These are phyloP conservation scores for Thuidium tamariscinum DNA, from an alignment of 225 moss, liverwort and hornwort genomes.

Conservation along the genomic window DNA sequence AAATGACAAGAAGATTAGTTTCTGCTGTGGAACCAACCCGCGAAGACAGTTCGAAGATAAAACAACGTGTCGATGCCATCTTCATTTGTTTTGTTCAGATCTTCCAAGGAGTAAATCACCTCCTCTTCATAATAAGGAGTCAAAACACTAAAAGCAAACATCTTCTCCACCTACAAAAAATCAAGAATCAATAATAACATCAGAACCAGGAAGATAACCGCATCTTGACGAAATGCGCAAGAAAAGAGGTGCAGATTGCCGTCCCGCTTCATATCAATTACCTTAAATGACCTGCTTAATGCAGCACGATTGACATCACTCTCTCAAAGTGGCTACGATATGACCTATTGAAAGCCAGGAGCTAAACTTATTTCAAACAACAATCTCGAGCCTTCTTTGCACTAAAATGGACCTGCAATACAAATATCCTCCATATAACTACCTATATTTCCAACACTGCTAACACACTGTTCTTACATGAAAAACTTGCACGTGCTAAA, in stretches of 20 bases:
- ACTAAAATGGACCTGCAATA: not conserved
- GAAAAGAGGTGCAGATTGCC: not conserved
- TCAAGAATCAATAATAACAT: not conserved
- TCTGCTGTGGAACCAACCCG: constrained; percentile 33
- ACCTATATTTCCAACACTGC: not conserved
- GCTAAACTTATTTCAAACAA: not conserved
- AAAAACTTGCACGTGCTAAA: not conserved
- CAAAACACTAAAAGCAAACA: constrained; percentile 93
- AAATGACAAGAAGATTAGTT: not conserved
- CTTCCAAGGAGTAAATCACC: constrained; percentile 68
- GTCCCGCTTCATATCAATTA: not conserved
- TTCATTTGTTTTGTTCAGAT: constrained; percentile 52
- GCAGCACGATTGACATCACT: not conserved
- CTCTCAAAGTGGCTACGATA: not conserved
- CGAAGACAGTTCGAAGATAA: constrained; percentile 77
- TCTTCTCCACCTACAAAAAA: constrained; percentile 65
- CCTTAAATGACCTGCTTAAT: not conserved
- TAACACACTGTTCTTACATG: not conserved
- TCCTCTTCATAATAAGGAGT: constrained; percentile 91
- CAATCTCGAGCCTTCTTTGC: not conserved
- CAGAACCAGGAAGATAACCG: not conserved
- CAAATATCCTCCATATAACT: not conserved
- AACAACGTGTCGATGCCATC: constrained; percentile 85
- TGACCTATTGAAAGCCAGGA: not conserved
- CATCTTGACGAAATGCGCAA: not conserved